phyloP scores from a whole-genome alignment of 768 basidiomycete species.

The Candolleomyces eurysporus region DNA sequence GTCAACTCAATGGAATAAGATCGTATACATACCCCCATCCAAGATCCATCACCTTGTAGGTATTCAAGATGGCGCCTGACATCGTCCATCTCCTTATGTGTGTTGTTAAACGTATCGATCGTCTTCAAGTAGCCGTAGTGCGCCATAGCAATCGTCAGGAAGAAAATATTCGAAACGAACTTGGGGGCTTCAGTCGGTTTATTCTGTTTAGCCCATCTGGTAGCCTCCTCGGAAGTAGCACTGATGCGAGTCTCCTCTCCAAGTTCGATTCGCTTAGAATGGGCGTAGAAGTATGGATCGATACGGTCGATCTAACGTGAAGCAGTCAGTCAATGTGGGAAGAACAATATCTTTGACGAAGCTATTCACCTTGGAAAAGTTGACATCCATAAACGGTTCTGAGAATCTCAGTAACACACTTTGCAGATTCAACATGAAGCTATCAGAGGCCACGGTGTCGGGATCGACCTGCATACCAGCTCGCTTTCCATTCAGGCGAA shows the following conservation, averaged over 20 bases:
- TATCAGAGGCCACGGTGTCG: constrained; percentile 82
- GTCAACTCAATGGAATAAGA: neutral
- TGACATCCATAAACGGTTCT: constrained; percentile 93
- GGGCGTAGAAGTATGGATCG: constrained; percentile 77
- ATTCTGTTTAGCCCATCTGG: constrained; percentile 62
- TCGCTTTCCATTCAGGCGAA: constrained; percentile 78
- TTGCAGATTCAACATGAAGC: constrained; percentile 91
- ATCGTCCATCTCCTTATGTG: constrained; percentile 74
- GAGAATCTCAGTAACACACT: constrained; percentile 80
- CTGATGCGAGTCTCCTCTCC: constrained; percentile 93
- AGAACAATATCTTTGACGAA: neutral
- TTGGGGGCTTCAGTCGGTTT: constrained; percentile 62
- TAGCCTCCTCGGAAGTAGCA: constrained; percentile 85
- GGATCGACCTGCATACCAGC: constrained; percentile 90
- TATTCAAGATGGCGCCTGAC: constrained; percentile 74
- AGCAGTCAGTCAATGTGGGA: neutral
- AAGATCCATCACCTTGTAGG: constrained; percentile 72
- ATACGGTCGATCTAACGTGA: constrained; percentile 79
- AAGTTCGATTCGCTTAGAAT: constrained; percentile 69
- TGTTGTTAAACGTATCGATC: constrained; percentile 70
- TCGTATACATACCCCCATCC: constrained; percentile 67
- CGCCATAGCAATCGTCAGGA: constrained; percentile 79
- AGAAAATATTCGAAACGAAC: constrained; percentile 96
- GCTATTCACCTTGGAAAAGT: constrained; percentile 71
- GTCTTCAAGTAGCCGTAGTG: constrained; percentile 88